Conservation (phyloP, 805 yeast species). For the Dipodascus albidus region DNA sequence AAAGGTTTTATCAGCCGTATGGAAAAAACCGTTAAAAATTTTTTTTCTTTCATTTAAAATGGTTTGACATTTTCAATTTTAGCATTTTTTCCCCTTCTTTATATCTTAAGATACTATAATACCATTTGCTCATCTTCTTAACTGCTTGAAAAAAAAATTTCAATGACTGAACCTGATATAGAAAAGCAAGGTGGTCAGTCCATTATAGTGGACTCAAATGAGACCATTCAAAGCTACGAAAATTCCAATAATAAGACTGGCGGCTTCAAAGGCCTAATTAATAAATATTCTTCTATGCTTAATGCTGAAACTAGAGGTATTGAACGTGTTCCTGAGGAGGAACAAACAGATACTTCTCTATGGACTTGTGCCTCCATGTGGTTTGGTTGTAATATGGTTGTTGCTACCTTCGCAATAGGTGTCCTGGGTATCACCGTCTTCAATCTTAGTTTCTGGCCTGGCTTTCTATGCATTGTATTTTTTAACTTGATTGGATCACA, state of each 20-base stretch:
- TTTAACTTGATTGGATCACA: conserved; percentile 62
- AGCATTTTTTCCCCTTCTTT: not conserved
- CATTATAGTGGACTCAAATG: not conserved
- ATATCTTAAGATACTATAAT: not conserved
- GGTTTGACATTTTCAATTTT: not conserved
- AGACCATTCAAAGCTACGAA: not conserved
- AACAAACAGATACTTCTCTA: conserved; percentile 55
- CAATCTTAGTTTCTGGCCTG: conserved; percentile 63
- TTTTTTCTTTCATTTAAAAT: too few relatives aligned
- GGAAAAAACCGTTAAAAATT: not conserved
- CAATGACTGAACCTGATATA: not conserved
- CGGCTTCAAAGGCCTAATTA: not conserved
- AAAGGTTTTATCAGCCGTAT: not conserved
- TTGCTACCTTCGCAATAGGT: conserved; percentile 75
- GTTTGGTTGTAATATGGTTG: conserved; percentile 81
- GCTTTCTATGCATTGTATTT: conserved; percentile 54
- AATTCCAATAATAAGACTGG: not conserved
- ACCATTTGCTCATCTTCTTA: not conserved
- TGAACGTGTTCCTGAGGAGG: conserved; percentile 69
- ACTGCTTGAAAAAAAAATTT: too few relatives aligned
- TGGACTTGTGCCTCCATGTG: conserved; percentile 77
- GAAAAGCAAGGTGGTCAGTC: not conserved
- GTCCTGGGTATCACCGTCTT: conserved; percentile 54
- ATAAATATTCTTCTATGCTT: not conserved
- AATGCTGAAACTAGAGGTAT: conserved; percentile 59